phyloP scores from a whole-genome alignment of 202 grass and related monocot genomes.

The Setaria viridis region DNA sequence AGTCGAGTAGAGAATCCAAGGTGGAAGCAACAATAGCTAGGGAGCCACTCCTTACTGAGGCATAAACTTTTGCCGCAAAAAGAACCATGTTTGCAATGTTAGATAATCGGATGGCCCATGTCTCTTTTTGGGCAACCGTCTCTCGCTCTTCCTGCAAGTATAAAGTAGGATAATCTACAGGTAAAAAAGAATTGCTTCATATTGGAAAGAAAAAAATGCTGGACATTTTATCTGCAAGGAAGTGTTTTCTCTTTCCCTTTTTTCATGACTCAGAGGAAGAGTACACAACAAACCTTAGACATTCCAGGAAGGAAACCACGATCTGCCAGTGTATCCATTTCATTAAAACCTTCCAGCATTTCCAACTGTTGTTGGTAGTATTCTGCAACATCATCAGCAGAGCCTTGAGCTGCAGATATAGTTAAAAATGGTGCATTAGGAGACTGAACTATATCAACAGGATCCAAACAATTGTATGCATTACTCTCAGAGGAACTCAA shows the following conservation, averaged over 20 bases:
- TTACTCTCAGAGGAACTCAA: not conserved
- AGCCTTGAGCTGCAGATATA: slow-evolving; percentile 37
- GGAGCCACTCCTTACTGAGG: slow-evolving; percentile 69
- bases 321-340: slow-evolving; percentile 83
- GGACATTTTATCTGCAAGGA: not conserved
- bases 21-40: slow-evolving; percentile 79
- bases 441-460: not conserved
- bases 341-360: slow-evolving; percentile 81
- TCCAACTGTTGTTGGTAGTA: slow-evolving; percentile 79
- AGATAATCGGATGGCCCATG: slow-evolving; percentile 62
- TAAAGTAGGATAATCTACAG: slow-evolving; percentile 15
- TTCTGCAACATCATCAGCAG: slow-evolving; percentile 67
- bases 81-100: slow-evolving; percentile 86
- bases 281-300: slow-evolving; percentile 59
- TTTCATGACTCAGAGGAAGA: slow-evolving; percentile 2
- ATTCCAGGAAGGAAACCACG: slow-evolving; percentile 74
- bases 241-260: not conserved
- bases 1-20: slow-evolving; percentile 81
- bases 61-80: slow-evolving; percentile 85
- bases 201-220: not conserved
- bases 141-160: slow-evolving; percentile 62
- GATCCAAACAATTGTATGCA: not conserved
- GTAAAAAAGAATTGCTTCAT: not conserved
- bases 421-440: not conserved
- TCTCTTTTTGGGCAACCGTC: slow-evolving; percentile 60